Conservation (phyloP, 768 basidiomycete species). For the Lenzites betulinus region DNA sequence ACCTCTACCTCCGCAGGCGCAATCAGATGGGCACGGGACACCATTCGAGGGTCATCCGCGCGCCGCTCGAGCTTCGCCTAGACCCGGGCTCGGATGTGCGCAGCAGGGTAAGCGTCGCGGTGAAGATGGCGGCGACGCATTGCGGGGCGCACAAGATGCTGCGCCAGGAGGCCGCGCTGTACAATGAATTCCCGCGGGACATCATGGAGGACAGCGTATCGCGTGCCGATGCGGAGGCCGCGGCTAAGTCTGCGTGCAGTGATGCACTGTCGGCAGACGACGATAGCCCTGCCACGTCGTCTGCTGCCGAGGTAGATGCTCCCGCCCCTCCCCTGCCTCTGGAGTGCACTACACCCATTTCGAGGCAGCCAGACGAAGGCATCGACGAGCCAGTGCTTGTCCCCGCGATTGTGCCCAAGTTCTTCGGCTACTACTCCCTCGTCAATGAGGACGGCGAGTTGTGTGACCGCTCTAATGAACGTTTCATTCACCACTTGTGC, state of each 20-base stretch:
- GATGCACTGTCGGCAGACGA: too few relatives aligned
- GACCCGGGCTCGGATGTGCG: conserved; percentile 10
- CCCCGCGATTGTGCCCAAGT: conserved; percentile 50
- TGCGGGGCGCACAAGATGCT: conserved; percentile 17
- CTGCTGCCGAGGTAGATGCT: too few relatives aligned
- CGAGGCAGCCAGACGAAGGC: not conserved
- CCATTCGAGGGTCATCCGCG: conserved; percentile 52
- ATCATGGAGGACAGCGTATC: conserved; percentile 42
- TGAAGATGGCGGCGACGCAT: conserved; percentile 15
- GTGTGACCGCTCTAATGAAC: not conserved
- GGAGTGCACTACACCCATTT: not conserved
- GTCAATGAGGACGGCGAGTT: not conserved
- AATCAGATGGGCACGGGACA: conserved; percentile 43
- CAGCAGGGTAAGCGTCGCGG: conserved; percentile 21
- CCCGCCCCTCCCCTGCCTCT: not conserved
- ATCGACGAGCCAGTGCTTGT: not conserved
- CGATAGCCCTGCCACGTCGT: too few relatives aligned
- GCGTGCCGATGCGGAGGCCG: not conserved
- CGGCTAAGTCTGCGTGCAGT: not conserved
- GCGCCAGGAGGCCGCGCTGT: conserved; percentile 42
- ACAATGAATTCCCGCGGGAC: conserved; percentile 44
- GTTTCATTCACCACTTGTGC: not conserved
- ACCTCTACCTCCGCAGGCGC: conserved; percentile 48
- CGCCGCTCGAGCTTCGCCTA: conserved; percentile 49
- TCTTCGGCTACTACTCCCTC: conserved; percentile 56